These are phyloP conservation scores for Elaphomyces granulatus DNA, from an alignment of 495 filamentous ascomycete genomes.

Conservation along the genomic window DNA sequence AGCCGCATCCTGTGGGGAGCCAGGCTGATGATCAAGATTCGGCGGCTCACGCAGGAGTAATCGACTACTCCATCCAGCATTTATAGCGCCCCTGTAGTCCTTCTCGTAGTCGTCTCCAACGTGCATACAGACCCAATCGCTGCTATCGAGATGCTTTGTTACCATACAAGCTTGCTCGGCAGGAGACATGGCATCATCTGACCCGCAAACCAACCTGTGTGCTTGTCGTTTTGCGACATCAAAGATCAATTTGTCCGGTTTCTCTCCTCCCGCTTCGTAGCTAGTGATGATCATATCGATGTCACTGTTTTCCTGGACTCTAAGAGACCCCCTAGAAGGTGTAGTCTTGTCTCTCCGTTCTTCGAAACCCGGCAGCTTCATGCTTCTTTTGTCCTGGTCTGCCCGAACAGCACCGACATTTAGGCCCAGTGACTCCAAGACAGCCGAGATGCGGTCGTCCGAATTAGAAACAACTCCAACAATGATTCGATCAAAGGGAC, in stretches of 20 bases:
- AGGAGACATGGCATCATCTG: not conserved
- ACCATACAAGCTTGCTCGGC: not conserved
- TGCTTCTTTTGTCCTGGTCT: conserved; percentile 20
- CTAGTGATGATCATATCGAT: conserved; percentile 55
- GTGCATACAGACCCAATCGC: conserved; percentile 39
- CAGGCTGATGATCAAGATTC: conserved; percentile 1
- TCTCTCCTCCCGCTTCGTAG: conserved; percentile 58
- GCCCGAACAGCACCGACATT: conserved; percentile 30
- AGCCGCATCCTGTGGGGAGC: conserved; percentile 6
- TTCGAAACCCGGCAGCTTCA: conserved; percentile 29
- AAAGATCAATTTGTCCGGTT: conserved; percentile 52
- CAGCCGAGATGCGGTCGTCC: conserved; percentile 49
- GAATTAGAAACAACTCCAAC: conserved; percentile 66
- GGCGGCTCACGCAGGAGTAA: conserved; percentile 28
- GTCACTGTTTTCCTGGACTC: conserved; percentile 18
- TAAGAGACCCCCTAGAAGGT: not conserved
- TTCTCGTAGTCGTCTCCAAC: conserved; percentile 53
- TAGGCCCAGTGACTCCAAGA: conserved; percentile 49
- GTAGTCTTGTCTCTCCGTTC: conserved; percentile 3
- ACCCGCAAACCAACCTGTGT: conserved; percentile 3
- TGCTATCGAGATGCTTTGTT: not conserved
- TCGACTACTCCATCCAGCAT: conserved; percentile 50
- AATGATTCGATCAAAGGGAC: conserved; percentile 24
- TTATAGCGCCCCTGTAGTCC: conserved; percentile 44
- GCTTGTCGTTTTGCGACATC: conserved; percentile 40